Evolutionary conservation across 116 monocot genomes (phyloP), one percentile per base, ranked within the genome.

Genomic region (Iris pallida): DNA sequence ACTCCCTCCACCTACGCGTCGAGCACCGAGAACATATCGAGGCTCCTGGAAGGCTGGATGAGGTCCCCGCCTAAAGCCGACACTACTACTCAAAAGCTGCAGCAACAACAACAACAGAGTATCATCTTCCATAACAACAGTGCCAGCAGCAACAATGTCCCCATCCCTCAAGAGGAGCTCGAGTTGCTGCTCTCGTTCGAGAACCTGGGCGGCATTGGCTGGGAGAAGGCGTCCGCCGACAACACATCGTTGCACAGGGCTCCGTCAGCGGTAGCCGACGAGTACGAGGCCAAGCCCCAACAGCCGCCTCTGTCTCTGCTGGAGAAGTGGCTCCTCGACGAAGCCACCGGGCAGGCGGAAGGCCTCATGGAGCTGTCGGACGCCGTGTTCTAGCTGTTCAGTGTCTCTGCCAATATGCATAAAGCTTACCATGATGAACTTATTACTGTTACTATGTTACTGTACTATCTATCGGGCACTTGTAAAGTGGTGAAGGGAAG

Each of bases 291-390:
- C 43, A 69, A 61, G 45, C 59, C 45, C 18, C 58, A 49, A 6
- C 71, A 77, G 4, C 70, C 76, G 20, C 82, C 82, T 14, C 67
- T 86, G 69, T 82, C 73, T 4, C 43, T 76, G 57, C 73, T 84
- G 13, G 90, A 93, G 80, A 87, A 80, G 44, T 93, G 93, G 93
- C 79, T 93, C 18, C 79, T 89, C 7, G 87, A 86, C 7, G 89
- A 93, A 64, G 63, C 69, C 40, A 19, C 81, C 6, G 83, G 51
- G 13, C 85, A 82, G n/a, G 63, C 16, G n/a, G 61, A 61, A n/a
- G 75, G 66, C 54, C 54, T 85, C 15, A 72, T 81, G 78, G 76
- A 79, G 42, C 53, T 69, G 13, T 10, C 68, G 16, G 63, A 73
- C 59, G 58, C 60, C 4, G 13, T 18, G n/a, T 11, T 61, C 42